Evolutionary conservation across 805 yeast genomes (phyloP), one percentile per base, ranked within the genome.

Genomic region (Metschnikowia orientalis): DNA sequence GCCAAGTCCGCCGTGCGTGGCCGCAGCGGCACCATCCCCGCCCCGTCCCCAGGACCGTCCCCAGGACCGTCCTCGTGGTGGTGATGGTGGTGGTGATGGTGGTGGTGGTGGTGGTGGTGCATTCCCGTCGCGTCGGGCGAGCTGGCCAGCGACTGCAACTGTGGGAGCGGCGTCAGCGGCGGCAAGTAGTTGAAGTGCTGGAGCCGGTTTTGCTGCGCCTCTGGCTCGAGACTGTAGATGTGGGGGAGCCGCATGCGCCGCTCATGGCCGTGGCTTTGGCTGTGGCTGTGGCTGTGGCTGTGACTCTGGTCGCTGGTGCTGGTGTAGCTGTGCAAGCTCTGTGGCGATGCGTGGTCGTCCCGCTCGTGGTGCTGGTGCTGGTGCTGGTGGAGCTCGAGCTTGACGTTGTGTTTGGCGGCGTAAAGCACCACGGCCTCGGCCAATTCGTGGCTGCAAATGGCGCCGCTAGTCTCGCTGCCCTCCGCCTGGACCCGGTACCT

Each of bases 371-470:
- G 88, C 53, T 84, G 84, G 56, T 84, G 90, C 28, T 82, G 77
- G 55, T 85, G 95, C 54, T 87, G 95, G 57, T 86, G 95, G 11
- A 87, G 73, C 2, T 87, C 78, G 9, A 87, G 67, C 28, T 72
- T 68, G 24, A 82, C 59, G 12, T 73, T 68, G 44, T 73, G 69
- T 27, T 59, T 57, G 40, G 71, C 76, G 0, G 89, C 88, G 30
- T 77, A 69, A 22, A 73, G 71, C 5, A 82, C 66, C 6, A 82
- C 55, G 38, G 68, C 63, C 35, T 74, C 76, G 0, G 77, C 87
- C 14, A 72, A 47, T 18, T 71, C 77, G 36, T 74, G 71, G 11
- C 68, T 63, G 21, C 63, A 54, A 2, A 82, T 78, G 1, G 56
- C 45, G 1, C 87, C 87, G 15, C 56, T 11, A 8, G 18, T 17